Evolutionary conservation across 257 asterid genomes (phyloP).

Genomic region (Gynochthodes officinalis): DNA sequence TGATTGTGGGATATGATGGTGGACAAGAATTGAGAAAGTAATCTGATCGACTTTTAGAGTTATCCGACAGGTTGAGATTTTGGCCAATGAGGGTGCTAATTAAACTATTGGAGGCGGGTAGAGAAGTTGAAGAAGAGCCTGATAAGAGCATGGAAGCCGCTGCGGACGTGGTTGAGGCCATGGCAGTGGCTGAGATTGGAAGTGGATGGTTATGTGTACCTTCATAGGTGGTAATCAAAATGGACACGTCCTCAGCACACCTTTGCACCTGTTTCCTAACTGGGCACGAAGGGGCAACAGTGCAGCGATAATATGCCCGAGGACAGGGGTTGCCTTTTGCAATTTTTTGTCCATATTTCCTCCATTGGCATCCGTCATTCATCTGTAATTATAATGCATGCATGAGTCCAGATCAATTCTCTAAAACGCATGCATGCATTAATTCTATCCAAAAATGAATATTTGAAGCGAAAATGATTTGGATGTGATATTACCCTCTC

Average conservation of each 20-base stretch:
- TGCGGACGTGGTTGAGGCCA: slow-evolving; percentile 94
- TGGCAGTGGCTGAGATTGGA: slow-evolving; percentile 75
- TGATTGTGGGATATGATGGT: slow-evolving; percentile 61
- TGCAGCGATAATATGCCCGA: slow-evolving; percentile 86
- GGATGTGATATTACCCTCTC: too few species aligned
- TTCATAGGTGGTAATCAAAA: slow-evolving; percentile 84
- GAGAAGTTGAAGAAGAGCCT: slow-evolving; percentile 61
- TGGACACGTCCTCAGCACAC: slow-evolving; percentile 65
- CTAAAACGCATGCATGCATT: too few species aligned
- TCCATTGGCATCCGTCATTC: slow-evolving; percentile 96
- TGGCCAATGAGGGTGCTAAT: slow-evolving; percentile 25
- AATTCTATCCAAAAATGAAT: too few species aligned
- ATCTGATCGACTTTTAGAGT: slow-evolving; percentile 32
- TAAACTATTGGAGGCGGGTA: slow-evolving; percentile 9
- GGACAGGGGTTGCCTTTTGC: slow-evolving; percentile 92
- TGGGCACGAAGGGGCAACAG: slow-evolving; percentile 71
- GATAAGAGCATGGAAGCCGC: slow-evolving; percentile 96
- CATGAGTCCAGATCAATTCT: too few species aligned
- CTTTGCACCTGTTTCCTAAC: slow-evolving; percentile 94
- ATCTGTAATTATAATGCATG: slow-evolving; percentile 34
- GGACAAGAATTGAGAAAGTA: slow-evolving; percentile 41
- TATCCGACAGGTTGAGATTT: slow-evolving; percentile 18
- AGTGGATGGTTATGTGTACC: slow-evolving; percentile 90
- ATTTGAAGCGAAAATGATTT: too few species aligned
- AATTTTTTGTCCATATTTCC: slow-evolving; percentile 89